Conservation (phyloP, 2,329 filamentous ascomycete species). For the Cladophialophora carrionii region DNA sequence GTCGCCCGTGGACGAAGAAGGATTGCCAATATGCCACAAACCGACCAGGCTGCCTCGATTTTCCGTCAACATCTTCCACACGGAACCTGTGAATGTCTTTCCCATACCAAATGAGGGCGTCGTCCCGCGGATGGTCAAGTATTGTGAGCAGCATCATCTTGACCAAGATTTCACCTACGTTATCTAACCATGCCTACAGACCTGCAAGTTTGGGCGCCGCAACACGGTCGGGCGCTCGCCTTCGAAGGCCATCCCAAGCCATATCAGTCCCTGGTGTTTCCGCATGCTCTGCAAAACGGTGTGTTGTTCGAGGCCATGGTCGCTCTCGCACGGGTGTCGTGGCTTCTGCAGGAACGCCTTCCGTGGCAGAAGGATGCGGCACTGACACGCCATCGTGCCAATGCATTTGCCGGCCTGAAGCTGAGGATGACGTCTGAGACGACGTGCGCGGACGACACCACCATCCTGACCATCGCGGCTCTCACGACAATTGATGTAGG, state of each 20-base stretch:
- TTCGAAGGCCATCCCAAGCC: slow-evolving; percentile 33
- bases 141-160: slow-evolving; percentile 21
- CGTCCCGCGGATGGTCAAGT: slow-evolving; percentile 30
- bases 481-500: slow-evolving; percentile 32
- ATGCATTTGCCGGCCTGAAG: slow-evolving; percentile 21
- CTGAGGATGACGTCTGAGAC: slow-evolving; percentile 21
- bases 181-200: slow-evolving; percentile 18
- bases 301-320: slow-evolving; percentile 28
- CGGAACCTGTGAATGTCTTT: slow-evolving; percentile 27
- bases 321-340: slow-evolving; percentile 26
- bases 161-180: not conserved
- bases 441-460: slow-evolving; percentile 29
- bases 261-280: slow-evolving; percentile 28
- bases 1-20: slow-evolving; percentile 25
- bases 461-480: slow-evolving; percentile 30
- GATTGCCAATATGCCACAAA: slow-evolving; percentile 4
- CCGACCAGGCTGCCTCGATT: slow-evolving; percentile 23
- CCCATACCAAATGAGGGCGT: slow-evolving; percentile 28
- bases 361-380: slow-evolving; percentile 26
- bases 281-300: slow-evolving; percentile 26
- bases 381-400: slow-evolving; percentile 23
- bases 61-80: slow-evolving; percentile 31
- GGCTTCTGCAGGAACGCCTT: slow-evolving; percentile 26
- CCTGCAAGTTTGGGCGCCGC: slow-evolving; percentile 28
- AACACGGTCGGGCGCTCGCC: slow-evolving; percentile 28